Evolutionary conservation across 106 monocot species (phyloP), one percentile per base, ranked within the genome.

Genomic region (Hemerocallis citrina): DNA sequence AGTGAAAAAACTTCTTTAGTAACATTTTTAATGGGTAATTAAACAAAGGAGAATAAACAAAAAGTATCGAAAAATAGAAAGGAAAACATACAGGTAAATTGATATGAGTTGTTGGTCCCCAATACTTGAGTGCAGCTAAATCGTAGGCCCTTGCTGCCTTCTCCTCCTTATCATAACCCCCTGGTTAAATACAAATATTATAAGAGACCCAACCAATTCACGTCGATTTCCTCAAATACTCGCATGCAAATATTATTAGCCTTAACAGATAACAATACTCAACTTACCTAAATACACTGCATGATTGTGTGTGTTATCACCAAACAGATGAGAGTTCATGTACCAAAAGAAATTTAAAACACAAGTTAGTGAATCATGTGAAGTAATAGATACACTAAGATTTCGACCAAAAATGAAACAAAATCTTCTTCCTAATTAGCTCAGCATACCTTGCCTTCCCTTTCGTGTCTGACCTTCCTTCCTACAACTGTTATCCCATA

Each of bases 381-480:
- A 49, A 21, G 49, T 20, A 19, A 2, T n/a, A n/a, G n/a, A n/a
- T n/a, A n/a, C n/a, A n/a, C n/a, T n/a, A n/a, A n/a, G n/a, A n/a
- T n/a, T n/a, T n/a, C n/a, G n/a, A n/a, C n/a, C n/a, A n/a, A n/a
- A n/a, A n/a, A n/a, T n/a, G n/a, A n/a, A n/a, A n/a, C n/a, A n/a
- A n/a, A n/a, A n/a, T n/a, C n/a, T n/a, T n/a, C n/a, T n/a, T n/a
- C n/a, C n/a, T n/a, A n/a, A n/a, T n/a, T n/a, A n/a, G n/a, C 12
- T 31, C 41, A 35, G 22, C 42, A 34, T 57, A 93, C 93, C 93
- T 81, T 94, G 89, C 34, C 93, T 85, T 56, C 93, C 93, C 63
- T 94, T 94, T 43, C 93, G 75, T 17, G 85, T 81, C 55, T 94
- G 93, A 1, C 93, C 93, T 83, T 94, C 93, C 57, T 86, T 94